phyloP scores from a whole-genome alignment of 805 yeast species.

The Candida taoyuanica region DNA sequence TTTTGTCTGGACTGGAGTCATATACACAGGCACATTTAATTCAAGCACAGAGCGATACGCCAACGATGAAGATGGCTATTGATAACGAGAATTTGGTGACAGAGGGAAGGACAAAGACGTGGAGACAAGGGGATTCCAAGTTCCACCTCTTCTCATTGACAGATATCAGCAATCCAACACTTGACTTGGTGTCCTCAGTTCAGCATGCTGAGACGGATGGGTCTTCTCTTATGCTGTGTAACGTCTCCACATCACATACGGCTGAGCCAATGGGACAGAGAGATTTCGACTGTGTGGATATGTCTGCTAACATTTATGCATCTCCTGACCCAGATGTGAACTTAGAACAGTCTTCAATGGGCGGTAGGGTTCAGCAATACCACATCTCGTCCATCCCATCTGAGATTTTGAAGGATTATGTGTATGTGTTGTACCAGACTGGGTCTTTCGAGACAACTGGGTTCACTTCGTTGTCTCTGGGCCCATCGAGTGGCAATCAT shows the following conservation, averaged over 20 bases:
- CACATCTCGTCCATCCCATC: slow-evolving; percentile 41
- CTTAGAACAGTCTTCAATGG: slow-evolving; percentile 46
- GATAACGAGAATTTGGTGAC: slow-evolving; percentile 19
- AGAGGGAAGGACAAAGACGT: slow-evolving; percentile 1
- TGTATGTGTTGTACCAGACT: slow-evolving; percentile 46
- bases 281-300: slow-evolving; percentile 40
- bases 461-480: slow-evolving; percentile 10
- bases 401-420: slow-evolving; percentile 38
- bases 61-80: slow-evolving; percentile 17
- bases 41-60: slow-evolving; percentile 5
- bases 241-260: background rate
- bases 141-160: slow-evolving; percentile 7
- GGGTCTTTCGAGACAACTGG: slow-evolving; percentile 4
- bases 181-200: slow-evolving; percentile 3
- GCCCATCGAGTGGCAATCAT: slow-evolving; percentile 1
- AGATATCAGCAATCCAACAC: slow-evolving; percentile 1
- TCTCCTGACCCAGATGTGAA: slow-evolving; percentile 48
- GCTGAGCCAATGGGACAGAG: background rate
- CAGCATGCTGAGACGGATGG: slow-evolving; percentile 2
- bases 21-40: slow-evolving; percentile 24
- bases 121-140: background rate
- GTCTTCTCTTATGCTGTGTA: slow-evolving; percentile 13
- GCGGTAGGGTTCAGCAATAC: slow-evolving; percentile 46
- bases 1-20: slow-evolving; percentile 56
- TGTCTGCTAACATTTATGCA: slow-evolving; percentile 31